Conservation (phyloP, 495 filamentous ascomycete genomes). For the Thozetella sp. region DNA sequence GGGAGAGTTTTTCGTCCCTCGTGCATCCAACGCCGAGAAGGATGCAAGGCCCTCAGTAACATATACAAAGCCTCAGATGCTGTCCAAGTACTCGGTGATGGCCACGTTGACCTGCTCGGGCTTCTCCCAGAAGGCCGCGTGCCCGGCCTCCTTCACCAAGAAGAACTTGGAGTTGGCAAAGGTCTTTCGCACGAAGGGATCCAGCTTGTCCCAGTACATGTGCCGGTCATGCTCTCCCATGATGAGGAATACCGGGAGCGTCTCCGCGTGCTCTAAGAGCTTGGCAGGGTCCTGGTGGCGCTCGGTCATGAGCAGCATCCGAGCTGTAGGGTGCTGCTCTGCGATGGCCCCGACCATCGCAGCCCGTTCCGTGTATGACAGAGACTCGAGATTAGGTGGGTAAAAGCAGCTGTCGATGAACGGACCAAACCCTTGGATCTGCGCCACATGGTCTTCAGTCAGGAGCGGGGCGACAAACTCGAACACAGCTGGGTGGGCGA, state of each 20-base stretch:
- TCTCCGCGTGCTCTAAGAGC: not conserved
- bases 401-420: slow-evolving; percentile 6
- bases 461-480: not conserved
- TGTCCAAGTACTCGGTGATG: not conserved
- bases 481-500: not conserved
- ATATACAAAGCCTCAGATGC: not conserved
- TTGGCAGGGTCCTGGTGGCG: slow-evolving; percentile 3
- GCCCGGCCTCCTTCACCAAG: slow-evolving; percentile 1
- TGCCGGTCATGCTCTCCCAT: slow-evolving; percentile 1
- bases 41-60: too few species aligned
- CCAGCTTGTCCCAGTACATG: not conserved
- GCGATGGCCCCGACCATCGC: not conserved
- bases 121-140: not conserved
- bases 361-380: not conserved
- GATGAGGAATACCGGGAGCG: not conserved
- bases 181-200: not conserved
- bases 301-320: not conserved
- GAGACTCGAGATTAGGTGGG: not conserved
- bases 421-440: not conserved
- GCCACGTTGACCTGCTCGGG: not conserved
- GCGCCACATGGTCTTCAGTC: not conserved
- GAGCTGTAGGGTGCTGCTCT: not conserved
- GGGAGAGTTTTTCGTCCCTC: too few species aligned
- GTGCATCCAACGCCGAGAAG: too few species aligned
- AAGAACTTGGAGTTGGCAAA: not conserved